Base-by-base conservation (phyloP, 257 asterid species). In the Primulina huaijiensis region DNA sequence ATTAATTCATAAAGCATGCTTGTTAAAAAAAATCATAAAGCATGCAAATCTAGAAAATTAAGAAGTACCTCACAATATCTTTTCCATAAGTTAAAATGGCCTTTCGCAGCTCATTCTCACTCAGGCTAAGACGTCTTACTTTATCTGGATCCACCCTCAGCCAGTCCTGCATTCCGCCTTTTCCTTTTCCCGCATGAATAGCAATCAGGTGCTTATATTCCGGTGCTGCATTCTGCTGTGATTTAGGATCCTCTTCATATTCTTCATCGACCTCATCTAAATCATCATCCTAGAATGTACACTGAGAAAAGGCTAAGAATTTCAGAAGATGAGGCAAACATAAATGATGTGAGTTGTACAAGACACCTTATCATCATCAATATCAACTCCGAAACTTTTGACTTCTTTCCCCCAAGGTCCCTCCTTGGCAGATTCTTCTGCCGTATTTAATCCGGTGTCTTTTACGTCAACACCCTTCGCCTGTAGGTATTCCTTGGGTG, bases 401-500 rank as follows among this genome's bases (percentile, higher is more conserved):
- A 83, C 25, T 75, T 88, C 91, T 65, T 46, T 79, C 57, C 85
- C 82, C 87, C 76, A 76, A 31, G 78, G 72, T 68, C 64, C 82
- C 30, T 72, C 84, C 60, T 77, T 80, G 10, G 72, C 66, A 11
- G 73, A 75, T 70, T 9, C 71, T 43, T 75, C 75, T 63, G 60
- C 85, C 76, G 74, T 80, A 33, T 79, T 75, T 43, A 30, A 5
- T 27, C 34, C 69, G 40, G 64, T 71, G 64, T 79, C 79, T 65
- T 73, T 74, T 73, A 23, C 74, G 60, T 75, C 74, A 17, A 67
- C 71, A 64, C 73, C 80, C 60, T 77, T 78, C 33, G 72, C 78
- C 73, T 77, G 79, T n/a, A 83, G 72, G 77, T 79, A 84, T 62
- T 85, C 91, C 75, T 89, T 86, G 7, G 97, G 97, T 64, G 92